Percentiles rank a stretch among this genome's conserved stretches.
These are phyloP conservation scores for Phytopythium helicoides DNA, from an alignment of 352 stramenopile species.

Conservation along the genomic window DNA sequence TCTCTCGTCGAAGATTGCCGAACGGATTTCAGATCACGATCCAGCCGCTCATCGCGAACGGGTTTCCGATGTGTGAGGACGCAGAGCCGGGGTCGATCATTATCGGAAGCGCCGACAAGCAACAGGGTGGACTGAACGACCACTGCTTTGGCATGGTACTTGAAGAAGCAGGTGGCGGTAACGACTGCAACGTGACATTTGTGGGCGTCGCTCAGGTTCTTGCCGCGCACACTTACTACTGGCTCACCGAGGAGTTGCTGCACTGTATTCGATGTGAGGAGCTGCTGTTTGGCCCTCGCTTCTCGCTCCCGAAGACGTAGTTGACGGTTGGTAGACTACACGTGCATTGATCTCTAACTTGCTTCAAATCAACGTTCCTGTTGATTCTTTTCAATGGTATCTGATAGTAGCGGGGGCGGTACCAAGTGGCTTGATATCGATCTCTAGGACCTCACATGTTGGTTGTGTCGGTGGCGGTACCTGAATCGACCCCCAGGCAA, in stretches of 20 bases:
- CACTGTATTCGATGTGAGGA: constrained; percentile 7
- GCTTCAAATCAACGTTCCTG: no score
- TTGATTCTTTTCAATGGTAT: no score
- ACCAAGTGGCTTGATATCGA: no score
- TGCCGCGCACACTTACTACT: constrained; percentile 2
- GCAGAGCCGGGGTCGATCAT: neutral
- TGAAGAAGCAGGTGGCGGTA: neutral
- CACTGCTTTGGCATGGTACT: constrained; percentile 7
- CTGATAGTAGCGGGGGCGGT: no score
- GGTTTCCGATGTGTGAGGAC: constrained; percentile 2
- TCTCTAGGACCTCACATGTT: no score
- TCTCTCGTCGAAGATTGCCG: neutral
- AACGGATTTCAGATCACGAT: constrained; percentile 1
- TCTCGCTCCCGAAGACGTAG: constrained; percentile 2
- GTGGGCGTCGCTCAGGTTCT: constrained; percentile 4
- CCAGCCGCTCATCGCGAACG: constrained; percentile 3
- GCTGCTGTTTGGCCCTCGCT: constrained; percentile 7
- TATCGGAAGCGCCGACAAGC: neutral
- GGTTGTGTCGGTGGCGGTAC: no score
- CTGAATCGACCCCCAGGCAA: no score
- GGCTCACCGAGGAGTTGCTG: constrained; percentile 7
- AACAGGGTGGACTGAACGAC: neutral
- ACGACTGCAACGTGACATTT: neutral
- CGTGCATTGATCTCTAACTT: no score
- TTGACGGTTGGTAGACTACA: no score